Conservation (phyloP, 2,329 filamentous ascomycete genomes). For the Aspergillus sp. region DNA sequence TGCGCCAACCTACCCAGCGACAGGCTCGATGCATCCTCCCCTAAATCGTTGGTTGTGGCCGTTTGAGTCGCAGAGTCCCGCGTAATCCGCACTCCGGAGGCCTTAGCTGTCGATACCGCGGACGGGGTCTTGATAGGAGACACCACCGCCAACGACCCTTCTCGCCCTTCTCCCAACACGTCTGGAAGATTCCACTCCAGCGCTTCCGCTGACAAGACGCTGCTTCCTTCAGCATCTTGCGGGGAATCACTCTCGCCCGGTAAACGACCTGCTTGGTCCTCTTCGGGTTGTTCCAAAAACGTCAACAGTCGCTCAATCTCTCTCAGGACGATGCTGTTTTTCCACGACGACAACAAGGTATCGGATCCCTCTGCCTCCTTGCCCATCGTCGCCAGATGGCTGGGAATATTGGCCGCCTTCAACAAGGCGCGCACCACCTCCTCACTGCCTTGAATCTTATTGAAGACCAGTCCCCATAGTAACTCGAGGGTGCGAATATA, state of each 20-base stretch:
- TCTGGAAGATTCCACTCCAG: constrained; percentile 40
- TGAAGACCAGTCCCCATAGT: constrained; percentile 67
- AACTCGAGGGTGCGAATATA: constrained; percentile 75
- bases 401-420: constrained; percentile 46
- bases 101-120: constrained; percentile 16
- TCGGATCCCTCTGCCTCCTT: constrained; percentile 54
- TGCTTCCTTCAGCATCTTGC: constrained; percentile 30
- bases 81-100: constrained; percentile 18
- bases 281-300: constrained; percentile 35
- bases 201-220: constrained; percentile 31
- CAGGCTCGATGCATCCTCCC: neutral
- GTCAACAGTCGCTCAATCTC: constrained; percentile 66
- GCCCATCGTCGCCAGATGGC: constrained; percentile 38
- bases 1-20: neutral
- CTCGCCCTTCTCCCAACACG: constrained; percentile 20
- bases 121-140: constrained; percentile 31
- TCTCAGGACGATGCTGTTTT: constrained; percentile 62
- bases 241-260: constrained; percentile 30
- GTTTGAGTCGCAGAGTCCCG: constrained; percentile 34
- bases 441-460: constrained; percentile 62
- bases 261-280: constrained; percentile 36
- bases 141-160: constrained; percentile 23
- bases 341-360: constrained; percentile 63
- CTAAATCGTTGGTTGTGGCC: neutral
- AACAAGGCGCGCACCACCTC: constrained; percentile 59